These are phyloP conservation scores for Entomortierella beljakovae DNA, from an alignment of 192 early-diverging fungal species.

Conservation along the genomic window DNA sequence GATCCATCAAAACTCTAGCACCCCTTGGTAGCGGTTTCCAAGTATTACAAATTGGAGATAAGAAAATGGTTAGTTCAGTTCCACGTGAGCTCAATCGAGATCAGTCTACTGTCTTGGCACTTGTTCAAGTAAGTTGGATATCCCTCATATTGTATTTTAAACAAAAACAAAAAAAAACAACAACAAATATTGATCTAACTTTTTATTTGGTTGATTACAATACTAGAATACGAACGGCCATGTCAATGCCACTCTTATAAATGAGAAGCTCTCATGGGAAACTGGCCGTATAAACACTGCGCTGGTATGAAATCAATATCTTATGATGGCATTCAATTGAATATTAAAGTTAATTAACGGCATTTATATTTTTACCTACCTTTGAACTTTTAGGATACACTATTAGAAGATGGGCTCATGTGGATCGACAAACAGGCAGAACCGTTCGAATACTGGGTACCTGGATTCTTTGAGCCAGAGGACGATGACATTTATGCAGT, in stretches of 20 bases:
- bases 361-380: neutral
- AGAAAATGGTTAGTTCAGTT: conserved; percentile 89
- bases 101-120: conserved; percentile 71
- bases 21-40: conserved; percentile 94
- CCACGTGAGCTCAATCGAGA: conserved; percentile 92
- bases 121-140: conserved; percentile 72
- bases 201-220: neutral
- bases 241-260: conserved; percentile 54
- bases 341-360: neutral
- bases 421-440: conserved; percentile 78
- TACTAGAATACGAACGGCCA: conserved; percentile 39
- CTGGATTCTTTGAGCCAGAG: conserved; percentile 67
- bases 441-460: conserved; percentile 67
- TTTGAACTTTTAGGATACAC: conserved; percentile 61
- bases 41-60: conserved; percentile 81
- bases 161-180: neutral
- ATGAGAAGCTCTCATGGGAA: conserved; percentile 66
- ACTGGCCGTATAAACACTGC: conserved; percentile 62
- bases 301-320: conserved; percentile 52
- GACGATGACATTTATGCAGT: conserved; percentile 45
- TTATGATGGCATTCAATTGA: neutral
- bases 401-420: conserved; percentile 78
- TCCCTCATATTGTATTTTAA: neutral
- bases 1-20: conserved; percentile 85
- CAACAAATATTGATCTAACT: neutral